Evolutionary conservation across 805 yeast genomes (phyloP).

Genomic region (Saccharomyces paradoxus): DNA sequence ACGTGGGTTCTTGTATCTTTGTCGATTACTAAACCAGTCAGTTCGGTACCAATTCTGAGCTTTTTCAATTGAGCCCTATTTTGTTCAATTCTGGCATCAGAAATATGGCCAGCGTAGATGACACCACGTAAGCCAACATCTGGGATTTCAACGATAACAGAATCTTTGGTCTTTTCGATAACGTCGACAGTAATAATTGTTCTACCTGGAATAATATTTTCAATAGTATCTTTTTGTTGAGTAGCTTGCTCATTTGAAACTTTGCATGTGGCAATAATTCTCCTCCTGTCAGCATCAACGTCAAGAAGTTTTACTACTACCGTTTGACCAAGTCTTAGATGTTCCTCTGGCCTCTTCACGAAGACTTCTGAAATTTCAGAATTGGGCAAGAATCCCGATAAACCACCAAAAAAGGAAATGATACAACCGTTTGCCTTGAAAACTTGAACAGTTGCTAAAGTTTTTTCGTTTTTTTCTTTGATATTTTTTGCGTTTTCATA

Average conservation of each 20-base stretch:
- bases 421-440: constrained; percentile 73
- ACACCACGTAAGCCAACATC: constrained; percentile 55
- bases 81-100: constrained; percentile 69
- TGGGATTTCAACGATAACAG: constrained; percentile 54
- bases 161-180: constrained; percentile 68
- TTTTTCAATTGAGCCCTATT: constrained; percentile 59
- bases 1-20: constrained; percentile 55
- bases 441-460: constrained; percentile 66
- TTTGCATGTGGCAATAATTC: constrained; percentile 67
- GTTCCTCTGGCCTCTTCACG: constrained; percentile 69
- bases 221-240: constrained; percentile 41
- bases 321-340: constrained; percentile 77
- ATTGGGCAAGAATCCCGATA: constrained; percentile 76
- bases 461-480: constrained; percentile 34
- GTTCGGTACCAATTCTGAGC: constrained; percentile 49
- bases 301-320: constrained; percentile 58
- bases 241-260: constrained; percentile 45
- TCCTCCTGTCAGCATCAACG: constrained; percentile 44
- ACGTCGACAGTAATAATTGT: constrained; percentile 51
- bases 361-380: constrained; percentile 85
- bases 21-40: constrained; percentile 58
- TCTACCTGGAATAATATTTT: constrained; percentile 49
- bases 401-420: constrained; percentile 71
- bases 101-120: constrained; percentile 62
- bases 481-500: constrained; percentile 47